phyloP scores from a whole-genome alignment of 257 asterid genomes.

The Eucommia ulmoides region DNA sequence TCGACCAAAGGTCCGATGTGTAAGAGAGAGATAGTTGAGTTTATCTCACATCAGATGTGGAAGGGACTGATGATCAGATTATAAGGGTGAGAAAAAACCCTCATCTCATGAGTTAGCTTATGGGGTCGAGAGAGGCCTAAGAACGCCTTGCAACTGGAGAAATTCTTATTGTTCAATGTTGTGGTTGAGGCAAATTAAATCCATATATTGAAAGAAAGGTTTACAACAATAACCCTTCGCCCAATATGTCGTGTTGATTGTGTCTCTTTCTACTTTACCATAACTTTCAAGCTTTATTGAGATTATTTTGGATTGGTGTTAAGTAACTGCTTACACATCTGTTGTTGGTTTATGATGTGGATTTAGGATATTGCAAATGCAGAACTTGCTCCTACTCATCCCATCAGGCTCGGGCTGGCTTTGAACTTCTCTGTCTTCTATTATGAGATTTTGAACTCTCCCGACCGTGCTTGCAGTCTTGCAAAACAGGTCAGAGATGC shows the following conservation, averaged over 20 bases:
- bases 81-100: no score
- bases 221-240: background rate
- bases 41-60: no score
- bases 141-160: no score
- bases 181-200: background rate
- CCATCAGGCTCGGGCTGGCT: no score
- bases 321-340: no score
- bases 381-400: slow-evolving; percentile 81
- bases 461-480: slow-evolving; percentile 75
- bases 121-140: no score
- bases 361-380: slow-evolving; percentile 67
- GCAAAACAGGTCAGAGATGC: slow-evolving; percentile 49
- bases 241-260: background rate
- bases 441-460: slow-evolving; percentile 77
- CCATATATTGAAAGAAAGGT: background rate
- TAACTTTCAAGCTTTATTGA: background rate
- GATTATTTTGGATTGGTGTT: no score
- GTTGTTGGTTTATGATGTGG: slow-evolving; percentile 1
- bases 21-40: no score
- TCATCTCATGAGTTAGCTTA: no score
- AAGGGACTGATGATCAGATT: no score
- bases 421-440: slow-evolving; percentile 88
- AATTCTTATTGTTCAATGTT: no score
- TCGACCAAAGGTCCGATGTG: no score
- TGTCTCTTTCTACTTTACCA: background rate